These are phyloP conservation scores for Cytospora piceicola DNA, from an alignment of 2,329 filamentous ascomycete genomes.

Conservation along the genomic window DNA sequence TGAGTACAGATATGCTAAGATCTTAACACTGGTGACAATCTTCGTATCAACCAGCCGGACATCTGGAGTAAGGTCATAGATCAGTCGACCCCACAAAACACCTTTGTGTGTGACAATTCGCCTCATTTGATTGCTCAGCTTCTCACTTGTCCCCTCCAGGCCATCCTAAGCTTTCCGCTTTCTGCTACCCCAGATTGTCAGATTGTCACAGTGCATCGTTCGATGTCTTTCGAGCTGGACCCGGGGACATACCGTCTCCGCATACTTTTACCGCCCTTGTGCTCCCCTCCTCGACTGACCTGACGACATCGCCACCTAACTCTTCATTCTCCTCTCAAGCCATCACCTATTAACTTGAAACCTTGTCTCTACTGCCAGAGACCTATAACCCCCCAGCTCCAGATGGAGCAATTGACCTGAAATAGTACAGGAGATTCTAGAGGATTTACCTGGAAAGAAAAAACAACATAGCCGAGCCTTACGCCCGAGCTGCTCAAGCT, in stretches of 20 bases:
- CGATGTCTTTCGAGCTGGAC: conserved; percentile 18
- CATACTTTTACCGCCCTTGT: conserved; percentile 18
- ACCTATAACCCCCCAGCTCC: conserved; percentile 16
- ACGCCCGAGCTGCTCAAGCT: conserved; percentile 2
- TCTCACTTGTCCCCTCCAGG: not conserved
- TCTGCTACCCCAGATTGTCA: conserved; percentile 31
- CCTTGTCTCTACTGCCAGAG: conserved; percentile 9
- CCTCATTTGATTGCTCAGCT: conserved; percentile 24
- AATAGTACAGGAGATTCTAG: conserved; percentile 16
- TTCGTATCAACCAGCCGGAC: no score
- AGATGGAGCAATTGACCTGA: conserved; percentile 27
- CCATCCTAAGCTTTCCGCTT: conserved; percentile 19
- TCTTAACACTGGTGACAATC: not conserved
- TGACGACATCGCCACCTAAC: conserved; percentile 29
- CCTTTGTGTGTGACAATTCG: conserved; percentile 28
- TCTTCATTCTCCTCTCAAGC: not conserved
- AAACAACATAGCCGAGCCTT: conserved; percentile 1
- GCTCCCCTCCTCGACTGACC: conserved; percentile 26
- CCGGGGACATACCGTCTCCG: conserved; percentile 22
- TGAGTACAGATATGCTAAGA: not conserved
- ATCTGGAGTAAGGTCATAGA: no score
- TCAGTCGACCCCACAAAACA: not conserved
- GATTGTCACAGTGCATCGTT: conserved; percentile 25
- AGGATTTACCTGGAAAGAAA: conserved; percentile 16
- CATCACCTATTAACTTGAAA: conserved; percentile 17